Evolutionary conservation across 2,329 filamentous ascomycete species (phyloP).

Genomic region (Ploettnerulaceae sp.): DNA sequence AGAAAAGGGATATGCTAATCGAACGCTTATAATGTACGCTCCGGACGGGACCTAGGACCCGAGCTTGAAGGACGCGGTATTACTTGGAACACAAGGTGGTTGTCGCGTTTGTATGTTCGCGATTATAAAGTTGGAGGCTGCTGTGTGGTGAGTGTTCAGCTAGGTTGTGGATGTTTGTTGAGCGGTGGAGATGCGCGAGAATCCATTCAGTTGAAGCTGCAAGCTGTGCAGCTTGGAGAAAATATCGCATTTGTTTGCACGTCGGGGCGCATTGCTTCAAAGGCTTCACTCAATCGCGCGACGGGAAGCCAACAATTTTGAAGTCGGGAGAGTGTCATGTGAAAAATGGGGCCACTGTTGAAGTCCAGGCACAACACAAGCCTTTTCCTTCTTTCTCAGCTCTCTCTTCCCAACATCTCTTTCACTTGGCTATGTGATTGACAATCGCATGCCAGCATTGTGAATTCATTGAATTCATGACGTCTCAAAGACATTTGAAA

Average conservation of each 20-base stretch:
- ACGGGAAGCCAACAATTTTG: background rate
- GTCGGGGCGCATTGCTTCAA: constrained; percentile 16
- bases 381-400: too few species aligned
- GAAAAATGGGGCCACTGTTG: background rate
- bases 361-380: background rate
- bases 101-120: constrained; percentile 4
- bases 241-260: constrained; percentile 12
- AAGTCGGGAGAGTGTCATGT: background rate
- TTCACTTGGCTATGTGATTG: too few species aligned
- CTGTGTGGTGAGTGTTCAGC: background rate
- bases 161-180: background rate
- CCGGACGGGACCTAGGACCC: too few species aligned
- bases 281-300: background rate
- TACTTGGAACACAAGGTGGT: background rate
- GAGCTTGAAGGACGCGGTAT: background rate
- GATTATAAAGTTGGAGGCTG: background rate
- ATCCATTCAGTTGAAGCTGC: constrained; percentile 21
- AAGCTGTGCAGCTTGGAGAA: constrained; percentile 16
- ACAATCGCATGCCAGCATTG: too few species aligned
- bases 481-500: too few species aligned
- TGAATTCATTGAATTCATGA: too few species aligned
- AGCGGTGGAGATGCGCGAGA: background rate
- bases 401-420: too few species aligned
- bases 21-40: background rate
- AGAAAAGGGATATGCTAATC: background rate